Evolutionary conservation across 805 yeast species (phyloP), one percentile per base, ranked within the genome.

Genomic region (Cyberlindnera meyerae): DNA sequence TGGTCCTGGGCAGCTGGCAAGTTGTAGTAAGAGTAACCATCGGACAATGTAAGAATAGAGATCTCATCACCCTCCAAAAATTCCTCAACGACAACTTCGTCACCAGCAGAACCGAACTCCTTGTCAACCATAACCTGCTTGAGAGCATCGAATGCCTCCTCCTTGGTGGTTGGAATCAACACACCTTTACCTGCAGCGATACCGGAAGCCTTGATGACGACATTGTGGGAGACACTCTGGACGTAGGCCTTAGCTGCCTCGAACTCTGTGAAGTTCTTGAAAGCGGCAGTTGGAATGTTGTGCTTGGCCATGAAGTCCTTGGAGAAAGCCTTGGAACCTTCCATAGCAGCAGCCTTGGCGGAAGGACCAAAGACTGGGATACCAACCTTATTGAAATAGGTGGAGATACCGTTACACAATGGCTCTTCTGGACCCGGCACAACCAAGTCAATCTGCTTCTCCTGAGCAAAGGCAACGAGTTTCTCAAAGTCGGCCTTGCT

Each of bases 361-460:
- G 84, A 74, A n/a, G 99, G 99, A 12, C 98, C 99, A 66, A 93
- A 93, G 13, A 89, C 96, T 18, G 96, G 94, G 47, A 93, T 80
- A 47, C 98, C 98, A 34, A 82, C 82, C 40, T 75, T 77, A 44
- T 75, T 66, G 70, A 93, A 88, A 36, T 67, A 66, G 13, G 79
- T 61, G 18, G 89, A 61, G 43, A 93, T 78, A 34, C 99, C 99
- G 54, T 93, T 97, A 22, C 94, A 97, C 44, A 94, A 70, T 25
- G 98, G 97, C 65, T 88, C 96, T 64, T 93, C 99, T n/a, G 99
- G 99, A 24, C 99, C 99, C 25, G 98, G 97, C 29, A 93, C 70
- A 5, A 87, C 97, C 39, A 93, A 68, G 34, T 69, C 73, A 36
- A 93, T 72, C 5, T 73, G 51, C 37, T 89, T 66, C 20, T 74